Evolutionary conservation across 805 yeast genomes (phyloP).

Genomic region (Clavispora vitiphila): DNA sequence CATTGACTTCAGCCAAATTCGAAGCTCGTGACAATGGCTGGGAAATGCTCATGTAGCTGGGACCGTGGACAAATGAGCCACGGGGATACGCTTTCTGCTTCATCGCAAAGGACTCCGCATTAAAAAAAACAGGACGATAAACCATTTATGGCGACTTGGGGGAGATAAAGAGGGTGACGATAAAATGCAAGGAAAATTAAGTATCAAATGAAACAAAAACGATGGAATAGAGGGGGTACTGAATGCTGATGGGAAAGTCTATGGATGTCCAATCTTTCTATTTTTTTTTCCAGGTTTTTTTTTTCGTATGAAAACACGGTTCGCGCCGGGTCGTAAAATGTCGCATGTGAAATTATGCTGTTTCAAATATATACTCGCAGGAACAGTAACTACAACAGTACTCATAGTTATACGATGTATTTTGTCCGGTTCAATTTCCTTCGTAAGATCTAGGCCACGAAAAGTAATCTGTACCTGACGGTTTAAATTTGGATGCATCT

Average conservation of each 20-base stretch:
- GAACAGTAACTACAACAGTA: not conserved
- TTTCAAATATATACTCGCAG: no score
- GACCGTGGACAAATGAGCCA: slow-evolving; percentile 27
- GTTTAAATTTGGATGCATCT: not conserved
- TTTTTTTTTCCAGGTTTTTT: not conserved
- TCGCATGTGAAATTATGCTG: not conserved
- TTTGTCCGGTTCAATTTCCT: no score
- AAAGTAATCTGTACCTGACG: no score
- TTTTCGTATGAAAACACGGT: not conserved
- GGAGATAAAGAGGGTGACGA: not conserved
- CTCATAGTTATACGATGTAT: no score
- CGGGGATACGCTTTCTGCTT: slow-evolving; percentile 11
- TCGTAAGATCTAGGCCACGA: no score
- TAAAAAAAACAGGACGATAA: slow-evolving; percentile 13
- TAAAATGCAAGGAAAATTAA: not conserved
- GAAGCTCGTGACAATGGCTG: slow-evolving; percentile 42
- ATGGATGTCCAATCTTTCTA: not conserved
- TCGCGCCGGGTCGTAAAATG: not conserved
- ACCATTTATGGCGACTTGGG: slow-evolving; percentile 6
- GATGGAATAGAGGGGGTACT: not conserved
- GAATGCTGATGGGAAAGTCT: not conserved
- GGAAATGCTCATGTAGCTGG: slow-evolving; percentile 34
- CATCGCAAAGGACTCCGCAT: slow-evolving; percentile 11
- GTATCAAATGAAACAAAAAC: not conserved
- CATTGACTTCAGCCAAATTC: slow-evolving; percentile 29